Evolutionary conservation across 108 stramenopile species (phyloP), one percentile per base, ranked within the genome.

Genomic region (Cyclotella choctawhatcheeana): DNA sequence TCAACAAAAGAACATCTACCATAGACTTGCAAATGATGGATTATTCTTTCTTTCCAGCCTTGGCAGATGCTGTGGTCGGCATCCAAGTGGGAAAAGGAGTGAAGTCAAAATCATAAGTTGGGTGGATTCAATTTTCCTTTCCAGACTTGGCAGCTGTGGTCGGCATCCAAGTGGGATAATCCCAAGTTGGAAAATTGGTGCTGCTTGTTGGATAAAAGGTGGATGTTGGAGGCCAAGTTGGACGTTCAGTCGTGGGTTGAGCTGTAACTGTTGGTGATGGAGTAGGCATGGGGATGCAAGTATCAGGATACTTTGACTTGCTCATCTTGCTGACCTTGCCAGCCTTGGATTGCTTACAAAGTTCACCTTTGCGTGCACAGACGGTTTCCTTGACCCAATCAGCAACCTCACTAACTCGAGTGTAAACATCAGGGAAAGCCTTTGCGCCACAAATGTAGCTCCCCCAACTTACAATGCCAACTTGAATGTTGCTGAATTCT

Each of bases 381-480:
- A 60, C 59, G 22, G 59, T 60, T 18, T 40, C 59, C 29, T 40
- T 60, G 35, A 60, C 35, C 59, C 59, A 60, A 12, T 40, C 59
- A 13, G 35, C 35, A 35, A 60, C 21, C 40, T 40, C 18, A 40
- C 37, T 60, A 2, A 60, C 59, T 22, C 59, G 35, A 37, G 59
- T 60, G 21, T 20, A 60, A 4, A 60, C 59, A 2, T 1, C 1
- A 40, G 59, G 59, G 12, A 24, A 43, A 16, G 5, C 35, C 6
- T 17, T 18, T 22, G 6, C 2, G 3, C 12, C 13, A 21, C 35
- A 60, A 6, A 2, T 2, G 1, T 8, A 2, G 18, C 2, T 24
- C 20, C 59, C 59, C 20, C 35, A 24, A 21, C 59, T 60, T 0
- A 60, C 59, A 24, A 60, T 60, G 7, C 59, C 59, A 0, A 60